Percentiles rank a stretch among this genome's conserved stretches.
Evolutionary conservation across 2,329 filamentous ascomycete genomes (phyloP).

Genomic region (Penicillium hesseltinei): DNA sequence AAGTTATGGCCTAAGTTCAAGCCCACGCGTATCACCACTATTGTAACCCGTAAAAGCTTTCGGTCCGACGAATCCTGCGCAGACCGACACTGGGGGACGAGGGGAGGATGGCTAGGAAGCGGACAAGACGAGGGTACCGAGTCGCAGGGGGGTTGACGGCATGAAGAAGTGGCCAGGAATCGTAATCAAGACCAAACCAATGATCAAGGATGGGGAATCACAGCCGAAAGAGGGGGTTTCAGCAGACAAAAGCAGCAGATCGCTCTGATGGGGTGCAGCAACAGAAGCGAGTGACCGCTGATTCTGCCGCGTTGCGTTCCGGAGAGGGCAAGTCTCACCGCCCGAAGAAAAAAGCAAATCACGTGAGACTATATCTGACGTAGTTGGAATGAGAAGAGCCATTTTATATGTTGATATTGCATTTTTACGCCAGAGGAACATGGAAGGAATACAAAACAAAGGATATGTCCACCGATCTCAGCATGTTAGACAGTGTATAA

Average conservation of each 20-base stretch:
- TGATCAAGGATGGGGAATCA: conserved; percentile 17
- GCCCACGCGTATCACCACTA: conserved; percentile 15
- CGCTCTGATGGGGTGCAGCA: conserved; percentile 27
- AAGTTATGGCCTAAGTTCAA: background rate
- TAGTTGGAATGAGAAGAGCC: conserved; percentile 7
- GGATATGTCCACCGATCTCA: background rate
- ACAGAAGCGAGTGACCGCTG: conserved; percentile 27
- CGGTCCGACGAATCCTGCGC: conserved; percentile 19
- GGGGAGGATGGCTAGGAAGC: conserved; percentile 33
- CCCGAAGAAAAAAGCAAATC: conserved; percentile 21
- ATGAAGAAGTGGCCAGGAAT: conserved; percentile 27
- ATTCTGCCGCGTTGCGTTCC: conserved; percentile 24
- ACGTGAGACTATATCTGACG: conserved; percentile 23
- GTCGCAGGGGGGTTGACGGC: conserved; percentile 33
- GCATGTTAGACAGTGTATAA: background rate
- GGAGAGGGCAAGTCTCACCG: conserved; percentile 22
- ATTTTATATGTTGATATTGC: background rate
- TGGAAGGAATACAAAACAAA: background rate
- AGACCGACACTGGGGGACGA: conserved; percentile 23
- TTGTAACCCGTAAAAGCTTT: conserved; percentile 12
- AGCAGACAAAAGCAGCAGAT: conserved; percentile 18
- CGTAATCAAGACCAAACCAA: conserved; percentile 12
- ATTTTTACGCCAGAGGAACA: background rate
- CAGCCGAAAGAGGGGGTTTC: conserved; percentile 10
- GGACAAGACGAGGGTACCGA: conserved; percentile 34